Base-by-base conservation (phyloP, 1,139 yeast genomes). In the Sugiyamaella paludigena region DNA sequence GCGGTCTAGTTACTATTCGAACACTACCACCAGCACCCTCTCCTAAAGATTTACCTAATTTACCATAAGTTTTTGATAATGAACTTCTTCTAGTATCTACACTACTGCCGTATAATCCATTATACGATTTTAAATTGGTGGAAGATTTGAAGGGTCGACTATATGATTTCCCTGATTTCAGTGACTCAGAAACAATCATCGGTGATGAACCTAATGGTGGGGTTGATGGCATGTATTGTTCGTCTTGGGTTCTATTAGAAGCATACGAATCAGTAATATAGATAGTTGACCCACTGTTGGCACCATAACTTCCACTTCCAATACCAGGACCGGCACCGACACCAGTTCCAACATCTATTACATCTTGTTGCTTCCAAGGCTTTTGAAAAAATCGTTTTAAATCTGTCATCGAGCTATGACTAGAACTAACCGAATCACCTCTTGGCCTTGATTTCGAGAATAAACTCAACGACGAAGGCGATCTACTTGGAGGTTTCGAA, bases 11-110 rank as follows among this genome's bases (percentile, higher is more conserved):
- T 30, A 88, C 84, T 47, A 91, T 72, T 59, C 83, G 80, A 32
- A 91, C 98, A 2, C 92, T 78, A 4, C 98, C 98, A 37, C 98
- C 98, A 2, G 97, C 97, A 51, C 98, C 98, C 9, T 95, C 95
- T 42, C 98, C 98, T 39, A 91, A 74, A 50, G 81, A 85, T 61
- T 88, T 94, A 43, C 96, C 96, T 46, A 83, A 79, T 63, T 84
- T 86, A 44, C 88, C 81, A 64, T 89, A 91, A 54, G 91, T 75
- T 63, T 85, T 87, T 19, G 86, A 84, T 42, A 59, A 80, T 1
- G 95, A 75, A 9, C 50, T 48, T 29, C 54, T 47, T 39, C 51
- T 27, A 7, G 49, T 32, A 38, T 48, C 51, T n/a, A 45, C 43
- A 26, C 48, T 48, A 15, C 49, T 33, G 9, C 45, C 48, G n/a